Conservation (phyloP, 2,329 filamentous ascomycete species). For the Nothomitra cinnamomea region DNA sequence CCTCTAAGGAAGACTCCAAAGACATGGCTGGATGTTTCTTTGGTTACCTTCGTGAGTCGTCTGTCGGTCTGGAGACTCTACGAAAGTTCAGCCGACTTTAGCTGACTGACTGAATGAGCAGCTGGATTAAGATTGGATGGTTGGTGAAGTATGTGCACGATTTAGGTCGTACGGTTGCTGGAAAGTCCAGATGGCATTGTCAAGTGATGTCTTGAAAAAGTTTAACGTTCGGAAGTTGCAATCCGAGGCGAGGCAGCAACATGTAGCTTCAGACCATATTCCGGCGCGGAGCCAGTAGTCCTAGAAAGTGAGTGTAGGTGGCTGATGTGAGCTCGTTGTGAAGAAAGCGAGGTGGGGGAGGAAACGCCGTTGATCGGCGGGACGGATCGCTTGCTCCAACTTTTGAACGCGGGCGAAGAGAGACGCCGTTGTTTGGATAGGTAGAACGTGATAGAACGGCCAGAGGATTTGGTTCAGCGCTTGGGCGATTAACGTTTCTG, state of each 20-base stretch:
- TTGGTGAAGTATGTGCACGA: neutral
- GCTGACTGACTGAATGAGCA: neutral
- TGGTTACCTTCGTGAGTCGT: neutral
- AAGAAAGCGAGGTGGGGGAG: too few relatives aligned
- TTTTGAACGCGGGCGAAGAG: too few relatives aligned
- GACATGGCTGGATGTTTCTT: constrained; percentile 38
- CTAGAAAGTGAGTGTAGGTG: too few relatives aligned
- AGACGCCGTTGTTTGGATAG: too few relatives aligned
- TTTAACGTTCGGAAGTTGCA: neutral
- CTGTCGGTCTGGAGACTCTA: neutral
- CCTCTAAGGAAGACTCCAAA: constrained; percentile 58
- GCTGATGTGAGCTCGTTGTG: too few relatives aligned
- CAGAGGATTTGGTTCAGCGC: too few relatives aligned
- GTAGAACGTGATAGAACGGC: too few relatives aligned
- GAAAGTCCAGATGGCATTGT: neutral
- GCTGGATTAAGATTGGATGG: too few relatives aligned
- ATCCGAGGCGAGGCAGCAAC: neutral
- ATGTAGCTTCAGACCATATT: neutral
- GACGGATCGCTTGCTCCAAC: too few relatives aligned
- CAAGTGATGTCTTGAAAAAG: neutral
- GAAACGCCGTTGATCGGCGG: too few relatives aligned
- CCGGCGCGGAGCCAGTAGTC: neutral
- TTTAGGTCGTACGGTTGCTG: neutral
- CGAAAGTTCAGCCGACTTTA: neutral
- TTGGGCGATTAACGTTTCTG: too few relatives aligned